Conservation (phyloP, 225 moss, liverwort and hornwort species). For the Physcomitrium patens region DNA sequence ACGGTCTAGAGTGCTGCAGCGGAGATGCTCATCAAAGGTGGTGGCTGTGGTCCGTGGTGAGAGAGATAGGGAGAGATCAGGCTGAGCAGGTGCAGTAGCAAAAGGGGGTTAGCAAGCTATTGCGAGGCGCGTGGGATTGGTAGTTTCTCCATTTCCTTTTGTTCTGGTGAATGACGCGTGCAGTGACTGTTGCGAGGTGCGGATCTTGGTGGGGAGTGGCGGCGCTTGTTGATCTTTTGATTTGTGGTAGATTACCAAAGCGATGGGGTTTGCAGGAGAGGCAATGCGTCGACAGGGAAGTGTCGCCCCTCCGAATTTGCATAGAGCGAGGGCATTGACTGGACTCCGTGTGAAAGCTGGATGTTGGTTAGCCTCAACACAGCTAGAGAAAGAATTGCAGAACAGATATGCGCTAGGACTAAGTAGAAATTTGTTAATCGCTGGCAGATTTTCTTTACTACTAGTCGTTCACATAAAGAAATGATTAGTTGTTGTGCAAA, state of each 20-base stretch:
- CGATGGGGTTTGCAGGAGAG: slow-evolving; percentile 5
- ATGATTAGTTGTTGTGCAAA: not conserved
- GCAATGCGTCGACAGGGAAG: slow-evolving; percentile 1
- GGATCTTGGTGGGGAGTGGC: slow-evolving; percentile 17
- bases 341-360: not conserved
- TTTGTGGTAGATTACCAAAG: slow-evolving; percentile 23
- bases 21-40: too few relatives aligned
- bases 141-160: slow-evolving; percentile 21
- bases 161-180: not conserved
- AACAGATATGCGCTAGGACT: too few relatives aligned
- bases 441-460: not conserved
- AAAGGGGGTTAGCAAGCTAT: slow-evolving; percentile 1
- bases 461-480: slow-evolving; percentile 18
- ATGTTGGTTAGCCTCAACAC: slow-evolving; percentile 21
- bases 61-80: slow-evolving; percentile 20
- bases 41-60: slow-evolving; percentile 12
- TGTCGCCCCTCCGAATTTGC: slow-evolving; percentile 16
- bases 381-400: slow-evolving; percentile 19
- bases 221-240: slow-evolving; percentile 22
- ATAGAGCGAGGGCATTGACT: not conserved
- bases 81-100: not conserved
- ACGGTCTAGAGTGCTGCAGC: too few relatives aligned
- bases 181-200: not conserved
- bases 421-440: not conserved
- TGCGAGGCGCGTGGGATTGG: slow-evolving; percentile 17